Evolutionary conservation across 225 moss, liverwort and hornwort genomes (phyloP).

Genomic region (Polytrichum commune): DNA sequence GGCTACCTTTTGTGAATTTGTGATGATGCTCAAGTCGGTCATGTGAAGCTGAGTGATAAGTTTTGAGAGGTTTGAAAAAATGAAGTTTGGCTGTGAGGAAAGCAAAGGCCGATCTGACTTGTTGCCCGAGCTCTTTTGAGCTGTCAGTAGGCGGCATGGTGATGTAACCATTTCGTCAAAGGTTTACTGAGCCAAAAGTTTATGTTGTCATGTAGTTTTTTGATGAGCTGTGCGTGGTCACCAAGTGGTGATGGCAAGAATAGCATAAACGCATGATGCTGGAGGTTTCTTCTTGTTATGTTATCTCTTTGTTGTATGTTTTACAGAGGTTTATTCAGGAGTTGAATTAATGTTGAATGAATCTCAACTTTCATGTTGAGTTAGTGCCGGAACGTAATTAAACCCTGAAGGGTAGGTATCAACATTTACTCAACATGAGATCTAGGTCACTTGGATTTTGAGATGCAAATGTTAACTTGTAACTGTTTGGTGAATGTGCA

Average conservation of each 20-base stretch:
- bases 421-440: neutral
- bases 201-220: neutral
- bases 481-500: neutral
- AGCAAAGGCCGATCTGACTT: slow-evolving; percentile 68
- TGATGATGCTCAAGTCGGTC: too few species aligned
- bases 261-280: neutral
- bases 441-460: neutral
- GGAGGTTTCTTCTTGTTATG: neutral
- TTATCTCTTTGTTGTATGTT: neutral
- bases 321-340: neutral
- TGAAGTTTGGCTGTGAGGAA: slow-evolving; percentile 56
- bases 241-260: slow-evolving; percentile 1
- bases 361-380: neutral
- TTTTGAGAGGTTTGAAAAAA: too few species aligned
- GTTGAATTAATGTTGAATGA: neutral
- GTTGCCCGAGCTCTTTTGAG: slow-evolving; percentile 64
- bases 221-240: neutral
- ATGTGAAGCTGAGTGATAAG: too few species aligned
- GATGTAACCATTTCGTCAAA: slow-evolving; percentile 46
- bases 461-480: neutral
- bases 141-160: slow-evolving; percentile 55
- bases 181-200: slow-evolving; percentile 55
- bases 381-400: neutral
- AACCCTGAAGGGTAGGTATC: too few species aligned
- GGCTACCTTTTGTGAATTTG: too few species aligned